Evolutionary conservation across 208 protist species (phyloP).

Genomic region (Acanthamoeba polyphaga): DNA sequence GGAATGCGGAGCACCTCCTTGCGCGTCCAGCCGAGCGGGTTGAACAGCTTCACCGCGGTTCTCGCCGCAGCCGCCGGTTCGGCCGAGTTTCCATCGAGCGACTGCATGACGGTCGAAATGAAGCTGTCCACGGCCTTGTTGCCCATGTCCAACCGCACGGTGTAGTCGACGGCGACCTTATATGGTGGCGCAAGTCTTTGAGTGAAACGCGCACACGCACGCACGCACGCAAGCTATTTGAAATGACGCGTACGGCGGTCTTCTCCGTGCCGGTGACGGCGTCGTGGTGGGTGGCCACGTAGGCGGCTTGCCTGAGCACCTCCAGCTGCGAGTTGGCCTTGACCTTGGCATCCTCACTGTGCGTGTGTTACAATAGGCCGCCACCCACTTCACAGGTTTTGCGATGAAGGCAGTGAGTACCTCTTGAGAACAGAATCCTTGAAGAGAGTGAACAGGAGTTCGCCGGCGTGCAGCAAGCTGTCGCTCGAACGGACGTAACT

Average conservation of each 20-base stretch:
- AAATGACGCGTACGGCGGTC: not conserved
- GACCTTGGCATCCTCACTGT: not conserved
- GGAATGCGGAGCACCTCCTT: conserved; percentile 5
- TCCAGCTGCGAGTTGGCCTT: conserved; percentile 51
- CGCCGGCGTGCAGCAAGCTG: conserved; percentile 18
- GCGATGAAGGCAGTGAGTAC: too few relatives aligned
- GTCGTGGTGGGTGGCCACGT: conserved; percentile 83
- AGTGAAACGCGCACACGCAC: too few relatives aligned
- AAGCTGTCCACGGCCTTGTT: not conserved
- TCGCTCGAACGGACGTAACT: not conserved
- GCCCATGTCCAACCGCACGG: conserved; percentile 24
- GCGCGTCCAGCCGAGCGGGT: conserved; percentile 36
- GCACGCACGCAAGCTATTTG: too few relatives aligned
- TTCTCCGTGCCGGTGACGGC: conserved; percentile 82
- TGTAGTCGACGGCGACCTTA: conserved; percentile 18
- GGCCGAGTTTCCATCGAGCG: not conserved
- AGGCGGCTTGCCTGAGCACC: conserved; percentile 72
- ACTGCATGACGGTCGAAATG: not conserved
- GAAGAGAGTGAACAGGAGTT: conserved; percentile 22
- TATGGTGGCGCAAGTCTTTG: not conserved
- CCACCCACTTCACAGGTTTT: not conserved
- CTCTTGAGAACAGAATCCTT: conserved; percentile 12
- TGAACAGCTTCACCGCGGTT: not conserved
- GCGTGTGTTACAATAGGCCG: not conserved
- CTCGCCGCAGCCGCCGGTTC: not conserved